Base-by-base conservation (phyloP, 345 rosid species). In the Populus deltoides region DNA sequence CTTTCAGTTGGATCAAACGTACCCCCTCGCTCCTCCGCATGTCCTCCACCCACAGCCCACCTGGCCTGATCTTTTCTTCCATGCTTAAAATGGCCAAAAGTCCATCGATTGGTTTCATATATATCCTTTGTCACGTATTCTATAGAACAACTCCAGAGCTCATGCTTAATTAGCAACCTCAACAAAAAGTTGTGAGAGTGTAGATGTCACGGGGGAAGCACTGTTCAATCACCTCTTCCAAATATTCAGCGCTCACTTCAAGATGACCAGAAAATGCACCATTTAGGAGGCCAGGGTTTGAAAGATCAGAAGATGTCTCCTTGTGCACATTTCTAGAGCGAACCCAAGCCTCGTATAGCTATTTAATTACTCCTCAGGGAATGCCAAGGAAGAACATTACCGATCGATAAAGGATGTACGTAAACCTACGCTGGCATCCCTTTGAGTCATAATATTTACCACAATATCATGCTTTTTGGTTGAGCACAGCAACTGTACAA, bases 321-420 rank as follows among this genome's bases (percentile, higher is more conserved):
- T 86, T 82, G 25, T 75, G 79, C 75, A 75, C 80, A 70, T 82
- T 81, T 80, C 85, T 82, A 69, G 72, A 83, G 62, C 72, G 83
- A 78, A 82, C 73, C 97, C 97, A 93, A 61, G 92, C 89, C 74
- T 83, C 85, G 80, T 83, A 89, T 62, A 96, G 86, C 66, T 83
- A 80, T 31, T 2, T 31, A 31, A 35, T 55, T 81, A 79, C 77
- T 81, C 73, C 67, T 87, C 77, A 84, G 77, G 75, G 94, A 86
- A 77, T 90, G 88, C 68, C 77, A 84, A 81, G 93, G 78, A 77
- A 96, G 92, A 12, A 71, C 82, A 73, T 96, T 96, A 68, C 99
- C 33, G 33, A 31, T 31, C 99, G 7, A 89, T 85, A 78, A 86
- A 92, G 29, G 99, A 73, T 11, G 99, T 84, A 27, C 27, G 27